Percentiles rank a stretch among this genome's conserved stretches.
Evolutionary conservation across 495 filamentous ascomycete genomes (phyloP).

Genomic region (Pyrenula massariospora): DNA sequence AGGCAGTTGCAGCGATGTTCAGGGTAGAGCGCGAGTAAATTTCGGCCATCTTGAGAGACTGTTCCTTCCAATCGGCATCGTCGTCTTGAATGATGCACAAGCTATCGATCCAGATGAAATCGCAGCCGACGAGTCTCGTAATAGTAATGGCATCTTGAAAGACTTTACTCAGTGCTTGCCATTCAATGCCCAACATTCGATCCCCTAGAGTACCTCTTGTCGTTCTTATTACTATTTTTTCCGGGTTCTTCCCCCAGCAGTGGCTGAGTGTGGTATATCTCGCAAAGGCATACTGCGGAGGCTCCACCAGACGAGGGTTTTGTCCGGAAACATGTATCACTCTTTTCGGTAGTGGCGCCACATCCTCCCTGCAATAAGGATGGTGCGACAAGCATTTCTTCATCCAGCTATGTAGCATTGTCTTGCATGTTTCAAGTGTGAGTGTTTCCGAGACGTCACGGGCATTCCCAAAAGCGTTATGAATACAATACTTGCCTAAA

Average conservation of each 20-base stretch:
- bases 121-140: slow-evolving; percentile 6
- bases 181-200: slow-evolving; percentile 1
- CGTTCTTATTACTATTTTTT: not conserved
- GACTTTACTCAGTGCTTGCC: slow-evolving; percentile 8
- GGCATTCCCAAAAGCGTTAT: not conserved
- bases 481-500: not conserved
- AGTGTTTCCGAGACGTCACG: not conserved
- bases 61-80: slow-evolving; percentile 10
- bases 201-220: slow-evolving; percentile 1
- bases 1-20: slow-evolving; percentile 16
- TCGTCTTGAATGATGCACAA: slow-evolving; percentile 18
- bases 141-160: slow-evolving; percentile 15
- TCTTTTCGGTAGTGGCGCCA: not conserved
- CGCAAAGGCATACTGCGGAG: not conserved
- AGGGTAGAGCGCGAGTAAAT: slow-evolving; percentile 26
- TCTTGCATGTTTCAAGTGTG: not conserved
- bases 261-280: slow-evolving; percentile 5
- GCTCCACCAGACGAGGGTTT: not conserved
- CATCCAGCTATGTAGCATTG: not conserved
- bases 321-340: not conserved
- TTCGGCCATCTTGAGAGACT: slow-evolving; percentile 12
- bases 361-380: not conserved
- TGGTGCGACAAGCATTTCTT: not conserved
- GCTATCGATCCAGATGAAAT: slow-evolving; percentile 17
- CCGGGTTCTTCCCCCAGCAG: slow-evolving; percentile 3